phyloP scores from a whole-genome alignment of 2,329 filamentous ascomycete genomes.

The Calonectria henricotiae region DNA sequence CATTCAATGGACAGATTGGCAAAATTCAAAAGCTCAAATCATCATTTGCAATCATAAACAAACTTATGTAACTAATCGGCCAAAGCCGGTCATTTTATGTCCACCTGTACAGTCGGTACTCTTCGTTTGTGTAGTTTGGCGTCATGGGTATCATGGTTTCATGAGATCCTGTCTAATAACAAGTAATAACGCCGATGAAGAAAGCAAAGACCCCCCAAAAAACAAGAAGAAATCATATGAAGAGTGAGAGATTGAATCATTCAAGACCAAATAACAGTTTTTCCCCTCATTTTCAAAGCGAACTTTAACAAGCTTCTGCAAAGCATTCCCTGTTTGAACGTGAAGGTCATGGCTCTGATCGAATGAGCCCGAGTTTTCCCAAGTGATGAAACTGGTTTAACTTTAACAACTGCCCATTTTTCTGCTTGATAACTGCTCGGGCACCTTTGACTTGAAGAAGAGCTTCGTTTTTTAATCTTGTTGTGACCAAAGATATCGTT shows the following conservation, averaged over 20 bases:
- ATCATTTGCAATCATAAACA: not conserved
- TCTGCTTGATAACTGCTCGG: not conserved
- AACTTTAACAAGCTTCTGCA: too few species aligned
- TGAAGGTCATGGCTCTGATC: too few species aligned
- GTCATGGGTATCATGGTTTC: not conserved
- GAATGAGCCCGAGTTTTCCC: too few species aligned
- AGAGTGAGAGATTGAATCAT: not conserved
- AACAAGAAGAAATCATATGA: not conserved
- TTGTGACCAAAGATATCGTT: not conserved
- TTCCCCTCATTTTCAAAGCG: too few species aligned
- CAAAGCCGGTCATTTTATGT: not conserved
- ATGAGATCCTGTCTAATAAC: not conserved
- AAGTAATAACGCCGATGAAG: not conserved
- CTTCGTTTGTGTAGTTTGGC: not conserved
- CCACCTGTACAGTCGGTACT: not conserved
- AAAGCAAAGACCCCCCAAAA: too few species aligned
- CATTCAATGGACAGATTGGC: too few species aligned
- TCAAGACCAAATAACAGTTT: too few species aligned
- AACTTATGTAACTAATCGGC: not conserved
- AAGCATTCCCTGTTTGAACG: too few species aligned
- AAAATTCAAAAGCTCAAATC: not conserved
- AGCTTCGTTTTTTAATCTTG: not conserved
- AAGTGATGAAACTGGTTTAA: too few species aligned
- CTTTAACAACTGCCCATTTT: not conserved
- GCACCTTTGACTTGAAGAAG: not conserved